Evolutionary conservation across 768 basidiomycete genomes (phyloP), one percentile per base, ranked within the genome.

Genomic region (Porphyrellus cyaneotinctus): DNA sequence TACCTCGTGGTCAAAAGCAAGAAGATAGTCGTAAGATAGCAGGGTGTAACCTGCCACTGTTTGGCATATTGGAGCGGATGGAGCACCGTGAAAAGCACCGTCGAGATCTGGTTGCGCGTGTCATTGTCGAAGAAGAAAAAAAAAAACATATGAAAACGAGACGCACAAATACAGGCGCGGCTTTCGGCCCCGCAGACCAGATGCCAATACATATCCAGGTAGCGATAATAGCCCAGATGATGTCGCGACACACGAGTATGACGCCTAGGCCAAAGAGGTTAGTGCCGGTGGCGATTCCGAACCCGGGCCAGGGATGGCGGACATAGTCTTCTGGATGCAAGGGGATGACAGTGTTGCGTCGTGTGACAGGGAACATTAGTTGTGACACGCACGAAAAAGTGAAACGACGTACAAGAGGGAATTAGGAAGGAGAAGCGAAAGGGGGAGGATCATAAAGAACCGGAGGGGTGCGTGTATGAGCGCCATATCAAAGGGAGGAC

Each of bases 381-480:
- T 9, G 26, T 5, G 26, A 28, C 15, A 10, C 36, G 11, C 36
- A 11, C 1, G 11, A 28, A 28, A 28, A 8, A 7, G 6, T 1
- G 17, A 36, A 15, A 26, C 5, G 13, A 65, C 73, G 41, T 54
- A 78, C 76, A 86, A 84, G 14, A 84, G 76, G 35, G 77, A 79
- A 57, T 83, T 80, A 1, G 73, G 68, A 54, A 83, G 76, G 56
- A 80, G 64, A 39, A 81, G 52, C 0, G 69, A 65, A 15, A 58
- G 31, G 55, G 82, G 71, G 52, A 88, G 81, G 75, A 87, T 43
- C 81, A 82, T 60, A 67, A 78, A 49, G 53, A 91, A 84, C 3
- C 89, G 78, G 49, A 95, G 74, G 0, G 95, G 95, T 0, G 89
- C 88, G 59, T 97, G 94, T 51, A 97, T 89, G 58, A 95, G 84